A percentile compares a stretch with the other conserved stretches of the same genome.
Conservation (phyloP, 1,284 basidiomycete species). For the Thecaphora thlaspeos region DNA sequence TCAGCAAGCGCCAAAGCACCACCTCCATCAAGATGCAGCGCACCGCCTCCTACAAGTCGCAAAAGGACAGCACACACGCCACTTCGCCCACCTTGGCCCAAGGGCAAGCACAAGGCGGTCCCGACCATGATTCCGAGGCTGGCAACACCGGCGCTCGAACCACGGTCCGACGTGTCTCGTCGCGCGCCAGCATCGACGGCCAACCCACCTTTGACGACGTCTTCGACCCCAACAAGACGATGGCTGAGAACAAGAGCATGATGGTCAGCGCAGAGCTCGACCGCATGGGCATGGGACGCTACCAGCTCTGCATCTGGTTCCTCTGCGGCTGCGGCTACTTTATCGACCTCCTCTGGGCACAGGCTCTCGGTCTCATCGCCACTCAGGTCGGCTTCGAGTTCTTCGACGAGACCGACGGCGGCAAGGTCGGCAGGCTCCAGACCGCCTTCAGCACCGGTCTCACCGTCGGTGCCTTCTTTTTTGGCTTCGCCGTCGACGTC, state of each 20-base stretch:
- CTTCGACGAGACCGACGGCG: conserved; percentile 13
- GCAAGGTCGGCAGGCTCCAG: conserved; percentile 32
- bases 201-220: conserved; percentile 27
- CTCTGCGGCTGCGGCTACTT: conserved; percentile 51
- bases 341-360: conserved; percentile 53
- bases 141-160: too few relatives aligned
- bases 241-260: conserved; percentile 43
- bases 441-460: conserved; percentile 47
- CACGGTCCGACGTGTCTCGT: too few relatives aligned
- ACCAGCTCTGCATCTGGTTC: conserved; percentile 47
- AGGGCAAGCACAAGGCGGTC: too few relatives aligned
- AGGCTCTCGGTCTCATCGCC: conserved; percentile 44
- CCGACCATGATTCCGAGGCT: too few relatives aligned
- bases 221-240: conserved; percentile 39
- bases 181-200: too few relatives aligned
- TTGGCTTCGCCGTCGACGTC: conserved; percentile 50
- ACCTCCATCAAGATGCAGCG: conserved; percentile 35
- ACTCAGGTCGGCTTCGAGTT: conserved; percentile 41
- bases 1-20: conserved; percentile 1
- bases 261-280: conserved; percentile 43
- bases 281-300: conserved; percentile 46
- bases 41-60: conserved; percentile 6
- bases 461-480: conserved; percentile 50
- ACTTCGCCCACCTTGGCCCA: too few relatives aligned
- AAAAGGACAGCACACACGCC: too few relatives aligned